A percentile compares a stretch with the other conserved stretches of the same genome.
phyloP scores from a whole-genome alignment of 805 yeast genomes.

The Saccharomyces paradoxus region DNA sequence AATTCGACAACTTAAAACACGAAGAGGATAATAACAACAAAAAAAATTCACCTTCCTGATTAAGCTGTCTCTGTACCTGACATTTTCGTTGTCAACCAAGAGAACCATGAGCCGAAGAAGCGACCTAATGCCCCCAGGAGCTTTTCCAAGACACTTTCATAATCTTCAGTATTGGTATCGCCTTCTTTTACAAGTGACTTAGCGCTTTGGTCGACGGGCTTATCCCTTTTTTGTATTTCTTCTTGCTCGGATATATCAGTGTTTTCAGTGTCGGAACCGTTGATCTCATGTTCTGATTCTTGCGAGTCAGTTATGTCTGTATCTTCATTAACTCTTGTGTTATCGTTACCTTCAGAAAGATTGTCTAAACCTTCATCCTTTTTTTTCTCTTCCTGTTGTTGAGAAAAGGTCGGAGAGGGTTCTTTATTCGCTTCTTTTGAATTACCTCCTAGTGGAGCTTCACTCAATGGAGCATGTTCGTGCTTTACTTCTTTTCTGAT shows the following conservation, averaged over 20 bases:
- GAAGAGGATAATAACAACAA: not conserved
- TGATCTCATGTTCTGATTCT: not conserved
- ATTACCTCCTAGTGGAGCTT: not conserved
- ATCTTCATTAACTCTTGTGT: not conserved
- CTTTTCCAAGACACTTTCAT: conserved; percentile 5
- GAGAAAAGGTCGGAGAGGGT: not conserved
- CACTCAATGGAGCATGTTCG: conserved; percentile 4
- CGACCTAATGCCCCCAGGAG: conserved; percentile 3
- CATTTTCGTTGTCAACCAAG: not conserved
- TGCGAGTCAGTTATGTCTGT: not conserved
- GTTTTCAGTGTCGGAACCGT: not conserved
- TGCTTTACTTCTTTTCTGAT: conserved; percentile 7
- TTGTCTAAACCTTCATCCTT: not conserved
- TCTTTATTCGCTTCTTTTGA: not conserved
- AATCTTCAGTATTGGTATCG: conserved; percentile 1
- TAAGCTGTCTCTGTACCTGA: not conserved
- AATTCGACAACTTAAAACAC: not conserved
- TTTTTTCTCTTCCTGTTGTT: not conserved
- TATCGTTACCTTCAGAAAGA: not conserved
- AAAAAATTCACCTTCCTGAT: not conserved
- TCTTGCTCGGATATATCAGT: not conserved
- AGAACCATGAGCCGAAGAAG: conserved; percentile 8
- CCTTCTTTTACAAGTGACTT: not conserved
- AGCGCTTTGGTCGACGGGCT: not conserved
- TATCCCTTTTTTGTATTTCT: not conserved